Evolutionary conservation across 2,329 filamentous ascomycete genomes (phyloP).

Genomic region (Ophiobolus disseminans): DNA sequence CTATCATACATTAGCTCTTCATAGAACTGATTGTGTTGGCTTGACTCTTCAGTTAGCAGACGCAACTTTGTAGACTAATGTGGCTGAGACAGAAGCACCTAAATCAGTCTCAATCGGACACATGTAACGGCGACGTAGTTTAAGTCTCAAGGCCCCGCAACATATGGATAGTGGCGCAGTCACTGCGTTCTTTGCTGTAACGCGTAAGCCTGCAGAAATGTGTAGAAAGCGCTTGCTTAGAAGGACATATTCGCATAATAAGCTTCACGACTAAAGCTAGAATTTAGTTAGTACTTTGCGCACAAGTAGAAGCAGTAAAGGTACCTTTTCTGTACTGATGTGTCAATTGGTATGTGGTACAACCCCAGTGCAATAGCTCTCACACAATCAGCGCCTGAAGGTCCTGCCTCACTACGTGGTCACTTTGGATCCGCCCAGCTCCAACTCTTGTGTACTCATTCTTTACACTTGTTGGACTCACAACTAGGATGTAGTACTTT

Average conservation of each 20-base stretch:
- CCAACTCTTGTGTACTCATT: slow-evolving; percentile 12
- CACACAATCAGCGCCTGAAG: slow-evolving; percentile 6
- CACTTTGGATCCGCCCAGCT: slow-evolving; percentile 6
- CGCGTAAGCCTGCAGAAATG: not conserved
- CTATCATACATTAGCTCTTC: too few species aligned
- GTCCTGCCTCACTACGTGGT: slow-evolving; percentile 1
- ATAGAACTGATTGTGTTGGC: not conserved
- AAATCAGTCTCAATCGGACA: not conserved
- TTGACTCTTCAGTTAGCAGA: not conserved
- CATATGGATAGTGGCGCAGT: not conserved
- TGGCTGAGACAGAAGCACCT: not conserved
- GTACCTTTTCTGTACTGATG: not conserved
- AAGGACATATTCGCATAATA: not conserved
- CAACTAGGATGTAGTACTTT: slow-evolving; percentile 10
- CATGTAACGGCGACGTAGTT: not conserved
- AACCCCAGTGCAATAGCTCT: not conserved
- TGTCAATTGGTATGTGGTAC: not conserved
- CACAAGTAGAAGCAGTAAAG: not conserved
- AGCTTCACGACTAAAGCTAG: not conserved
- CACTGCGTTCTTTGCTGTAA: not conserved
- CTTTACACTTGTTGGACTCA: slow-evolving; percentile 4
- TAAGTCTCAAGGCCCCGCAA: not conserved
- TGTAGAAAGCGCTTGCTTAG: not conserved
- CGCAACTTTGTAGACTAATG: not conserved
- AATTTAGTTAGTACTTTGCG: not conserved